Base-by-base conservation (phyloP, 805 yeast genomes). In the Starmerella kuoi region DNA sequence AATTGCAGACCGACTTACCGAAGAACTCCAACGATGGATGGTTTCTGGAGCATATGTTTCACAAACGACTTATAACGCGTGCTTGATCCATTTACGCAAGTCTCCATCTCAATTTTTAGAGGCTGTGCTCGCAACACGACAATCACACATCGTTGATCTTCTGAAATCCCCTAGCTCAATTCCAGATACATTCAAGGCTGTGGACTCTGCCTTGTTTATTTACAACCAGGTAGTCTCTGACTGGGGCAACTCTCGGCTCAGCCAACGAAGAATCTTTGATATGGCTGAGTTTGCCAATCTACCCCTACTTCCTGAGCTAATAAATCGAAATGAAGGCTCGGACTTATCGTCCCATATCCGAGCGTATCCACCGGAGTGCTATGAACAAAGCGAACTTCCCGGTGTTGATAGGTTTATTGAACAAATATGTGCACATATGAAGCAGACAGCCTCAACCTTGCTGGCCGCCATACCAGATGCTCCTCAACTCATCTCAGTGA, bases 21-120 rank as follows among this genome's bases (percentile, higher is more conserved):
- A n/a, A 2, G n/a, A 18, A 26, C 41, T 47, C 6, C 28, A 39
- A 4, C 21, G 21, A 2, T 42, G 47, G 48, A 34, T 40, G 5
- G 31, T 20, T 1, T 12, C n/a, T 5, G 49, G 49, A 21, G 30
- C 31, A 2, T 31, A 35, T n/a, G 31, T 46, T 19, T 33, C 53
- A 5, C 48, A 48, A 19, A 47, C 48, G 9, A 31, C 49, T 17
- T 51, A 50, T 32, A 15, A 46, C 17, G 54, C 60, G 8, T 48
- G 46, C 24, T 42, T 56, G 41, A 46, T 56, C 8, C 19, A 34
- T 17, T 31, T 35, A 23, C 19, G 35, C n/a, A 18, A 36, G 33
- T 9, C 53, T 4, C 51, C 59, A 7, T 24, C 35, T 5, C 31
- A 47, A 21, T 40, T 54, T 4, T 34, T 49, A 4, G 22, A 27